phyloP scores from a whole-genome alignment of 108 stramenopile genomes.

The Cyclotella sp. region DNA sequence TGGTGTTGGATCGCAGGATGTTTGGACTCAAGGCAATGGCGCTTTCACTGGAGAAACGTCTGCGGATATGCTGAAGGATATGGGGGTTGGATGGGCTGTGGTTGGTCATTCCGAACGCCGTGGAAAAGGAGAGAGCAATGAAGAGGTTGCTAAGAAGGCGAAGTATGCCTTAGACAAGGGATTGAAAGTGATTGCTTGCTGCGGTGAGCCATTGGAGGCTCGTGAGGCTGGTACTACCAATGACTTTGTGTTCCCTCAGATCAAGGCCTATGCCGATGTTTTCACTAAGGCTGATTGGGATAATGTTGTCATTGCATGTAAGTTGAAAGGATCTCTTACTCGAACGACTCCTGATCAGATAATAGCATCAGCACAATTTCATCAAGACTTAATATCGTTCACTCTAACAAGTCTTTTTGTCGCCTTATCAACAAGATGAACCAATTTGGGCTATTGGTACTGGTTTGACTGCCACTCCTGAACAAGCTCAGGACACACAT shows the following conservation, averaged over 20 bases:
- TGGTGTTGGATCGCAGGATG: slow-evolving; percentile 92
- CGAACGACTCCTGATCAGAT: neutral
- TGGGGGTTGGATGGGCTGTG: slow-evolving; percentile 94
- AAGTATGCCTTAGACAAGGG: slow-evolving; percentile 94
- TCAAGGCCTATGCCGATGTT: slow-evolving; percentile 94
- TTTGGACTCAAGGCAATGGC: slow-evolving; percentile 90
- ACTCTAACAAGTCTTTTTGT: too few relatives aligned
- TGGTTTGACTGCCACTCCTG: slow-evolving; percentile 95
- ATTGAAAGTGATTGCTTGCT: slow-evolving; percentile 96
- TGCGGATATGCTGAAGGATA: slow-evolving; percentile 96
- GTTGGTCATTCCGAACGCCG: slow-evolving; percentile 98
- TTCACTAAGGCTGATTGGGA: slow-evolving; percentile 89
- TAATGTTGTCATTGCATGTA: slow-evolving; percentile 86
- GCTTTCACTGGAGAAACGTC: slow-evolving; percentile 98
- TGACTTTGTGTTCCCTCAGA: slow-evolving; percentile 96
- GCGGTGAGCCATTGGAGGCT: slow-evolving; percentile 96
- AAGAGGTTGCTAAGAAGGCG: slow-evolving; percentile 92
- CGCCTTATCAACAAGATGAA: slow-evolving; percentile 51
- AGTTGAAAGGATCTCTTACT: neutral
- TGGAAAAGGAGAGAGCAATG: slow-evolving; percentile 94
- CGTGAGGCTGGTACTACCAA: slow-evolving; percentile 97
- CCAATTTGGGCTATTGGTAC: slow-evolving; percentile 99
- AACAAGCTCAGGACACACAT: slow-evolving; percentile 96
- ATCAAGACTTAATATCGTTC: too few relatives aligned
- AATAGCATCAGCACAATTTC: too few relatives aligned